Conservation (phyloP, 768 basidiomycete genomes). For the Termitomyces sp. region DNA sequence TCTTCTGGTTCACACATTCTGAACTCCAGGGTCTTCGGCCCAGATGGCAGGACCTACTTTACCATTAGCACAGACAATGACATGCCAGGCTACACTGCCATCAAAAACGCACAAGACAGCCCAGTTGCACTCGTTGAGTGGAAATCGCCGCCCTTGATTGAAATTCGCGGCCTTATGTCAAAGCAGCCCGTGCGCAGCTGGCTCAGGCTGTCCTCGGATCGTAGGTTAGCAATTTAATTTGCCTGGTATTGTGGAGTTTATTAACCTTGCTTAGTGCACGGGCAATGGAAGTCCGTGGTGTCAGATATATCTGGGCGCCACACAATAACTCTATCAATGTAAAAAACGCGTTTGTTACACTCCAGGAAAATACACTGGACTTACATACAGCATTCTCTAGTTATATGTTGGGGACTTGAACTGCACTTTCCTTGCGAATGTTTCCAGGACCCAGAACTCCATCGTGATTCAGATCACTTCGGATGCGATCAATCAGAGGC, state of each 20-base stretch:
- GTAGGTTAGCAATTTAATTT: conserved; percentile 21
- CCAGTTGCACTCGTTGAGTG: conserved; percentile 56
- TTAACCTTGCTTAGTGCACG: conserved; percentile 29
- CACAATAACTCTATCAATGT: conserved; percentile 49
- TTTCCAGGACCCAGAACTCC: conserved; percentile 39
- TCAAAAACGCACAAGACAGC: conserved; percentile 43
- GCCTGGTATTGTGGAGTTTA: neutral
- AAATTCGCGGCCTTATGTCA: conserved; percentile 43
- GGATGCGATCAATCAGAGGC: conserved; percentile 47
- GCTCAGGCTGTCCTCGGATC: conserved; percentile 48
- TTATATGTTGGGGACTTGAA: conserved; percentile 34
- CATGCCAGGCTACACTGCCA: conserved; percentile 47
- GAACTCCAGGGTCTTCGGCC: conserved; percentile 49
- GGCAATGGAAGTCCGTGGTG: conserved; percentile 45
- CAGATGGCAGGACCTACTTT: conserved; percentile 42
- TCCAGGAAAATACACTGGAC: neutral
- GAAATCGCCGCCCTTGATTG: conserved; percentile 43
- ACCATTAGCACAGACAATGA: conserved; percentile 43
- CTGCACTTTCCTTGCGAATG: conserved; percentile 39
- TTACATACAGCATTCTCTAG: conserved; percentile 23
- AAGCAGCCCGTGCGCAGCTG: conserved; percentile 49
- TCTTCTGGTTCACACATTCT: conserved; percentile 45
- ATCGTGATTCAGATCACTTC: conserved; percentile 52
- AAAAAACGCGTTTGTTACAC: conserved; percentile 17
- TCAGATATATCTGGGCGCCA: conserved; percentile 52